Conservation (phyloP, 2,329 filamentous ascomycete species). For the Gliomastix tumulicola region DNA sequence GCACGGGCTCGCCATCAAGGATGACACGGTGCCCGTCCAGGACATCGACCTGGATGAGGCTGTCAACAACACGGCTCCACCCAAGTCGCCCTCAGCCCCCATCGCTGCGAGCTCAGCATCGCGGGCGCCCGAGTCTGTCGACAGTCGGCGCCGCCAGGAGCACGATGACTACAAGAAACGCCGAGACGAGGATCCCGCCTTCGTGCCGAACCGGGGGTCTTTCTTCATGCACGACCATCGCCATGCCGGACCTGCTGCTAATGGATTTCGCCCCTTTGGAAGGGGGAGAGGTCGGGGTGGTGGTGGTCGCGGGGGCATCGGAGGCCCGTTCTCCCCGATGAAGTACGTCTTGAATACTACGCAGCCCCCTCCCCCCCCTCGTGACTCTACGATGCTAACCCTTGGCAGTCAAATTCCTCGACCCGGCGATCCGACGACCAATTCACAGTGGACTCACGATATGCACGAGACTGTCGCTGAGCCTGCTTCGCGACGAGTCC, state of each 20-base stretch:
- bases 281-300: conserved; percentile 58
- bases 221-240: conserved; percentile 98
- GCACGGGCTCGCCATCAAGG: conserved; percentile 41
- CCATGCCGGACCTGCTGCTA: conserved; percentile 67
- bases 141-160: conserved; percentile 71
- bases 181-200: conserved; percentile 81
- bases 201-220: conserved; percentile 86
- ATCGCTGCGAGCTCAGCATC: conserved; percentile 49
- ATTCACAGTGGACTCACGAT: conserved; percentile 84
- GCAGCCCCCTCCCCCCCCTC: no score
- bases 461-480: conserved; percentile 71
- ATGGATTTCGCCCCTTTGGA: conserved; percentile 68
- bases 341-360: conserved; percentile 45
- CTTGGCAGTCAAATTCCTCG: conserved; percentile 35
- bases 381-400: no score
- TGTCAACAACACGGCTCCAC: conserved; percentile 19
- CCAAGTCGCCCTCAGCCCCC: conserved; percentile 36
- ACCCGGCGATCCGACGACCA: conserved; percentile 55
- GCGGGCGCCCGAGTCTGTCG: conserved; percentile 48
- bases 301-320: conserved; percentile 9
- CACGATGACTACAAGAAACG: conserved; percentile 88
- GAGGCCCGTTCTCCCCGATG: conserved; percentile 51
- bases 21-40: conserved; percentile 29
- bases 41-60: conserved; percentile 41
- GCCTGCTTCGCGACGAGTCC: conserved; percentile 31